Base-by-base conservation (phyloP, 768 basidiomycete genomes). In the Lentinula sp. region DNA sequence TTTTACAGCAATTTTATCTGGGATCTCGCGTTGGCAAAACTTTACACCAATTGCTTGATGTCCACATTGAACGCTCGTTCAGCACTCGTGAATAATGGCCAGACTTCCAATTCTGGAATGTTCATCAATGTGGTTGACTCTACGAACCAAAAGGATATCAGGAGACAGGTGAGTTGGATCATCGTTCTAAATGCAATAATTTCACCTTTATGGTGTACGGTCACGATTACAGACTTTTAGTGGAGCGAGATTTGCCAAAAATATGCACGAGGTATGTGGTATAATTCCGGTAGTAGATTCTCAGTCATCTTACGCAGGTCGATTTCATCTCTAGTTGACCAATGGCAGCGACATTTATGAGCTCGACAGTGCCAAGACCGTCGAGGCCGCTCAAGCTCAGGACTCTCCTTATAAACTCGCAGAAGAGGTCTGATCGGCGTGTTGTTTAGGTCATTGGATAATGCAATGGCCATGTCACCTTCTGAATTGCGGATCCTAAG, bases 11-110 rank as follows among this genome's bases (percentile, higher is more conserved):
- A 81, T 64, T 82, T 82, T 64, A 61, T 80, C 8, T 82, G 77
- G 76, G 80, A 81, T 62, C 69, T 82, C 21, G 71, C 78, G 10
- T 69, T 82, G 13, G 74, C 78, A 1, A 81, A 80, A 57, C 71
- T 82, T 7, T 82, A 82, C 65, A 60, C 78, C 18, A 82, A 81
- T 58, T 80, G 78, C 57, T 69, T 81, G 5, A 65, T 82, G 40
- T 81, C 80, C 4, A 79, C 80, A 3, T 71, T 82, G 28, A 81
- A 82, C 55, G 76, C 80, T 31, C 75, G 80, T 7, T 69, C 73
- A 0, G 35, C 10, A 10, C 58, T 57, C 3, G 9, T 48, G 8
- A 48, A 49, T 46, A 39, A 13, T 16, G 39, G 37, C 34, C 53
- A 46, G 23, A 32, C 10, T 5, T 28, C 35, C 15, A 42, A 42